Percentiles rank a stretch among this genome's conserved stretches.
Evolutionary conservation across 345 rosid genomes (phyloP).

Genomic region (Arabidopsis arenosa): DNA sequence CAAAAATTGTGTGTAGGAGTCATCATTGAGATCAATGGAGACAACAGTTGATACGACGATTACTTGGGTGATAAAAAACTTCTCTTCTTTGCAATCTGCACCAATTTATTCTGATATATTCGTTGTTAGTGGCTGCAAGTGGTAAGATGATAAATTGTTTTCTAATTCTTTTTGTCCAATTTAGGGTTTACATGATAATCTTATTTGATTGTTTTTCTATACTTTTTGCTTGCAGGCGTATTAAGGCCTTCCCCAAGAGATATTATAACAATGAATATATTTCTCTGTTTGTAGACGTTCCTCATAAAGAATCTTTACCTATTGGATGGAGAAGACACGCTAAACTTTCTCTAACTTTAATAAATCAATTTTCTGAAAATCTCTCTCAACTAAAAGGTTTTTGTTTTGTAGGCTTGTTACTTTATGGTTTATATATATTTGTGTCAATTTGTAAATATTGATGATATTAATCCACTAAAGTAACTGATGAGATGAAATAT

Average conservation of each 20-base stretch:
- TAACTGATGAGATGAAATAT: too few species aligned
- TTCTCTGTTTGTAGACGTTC: conserved; percentile 76
- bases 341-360: conserved; percentile 61
- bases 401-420: neutral
- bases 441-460: neutral
- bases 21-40: neutral
- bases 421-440: neutral
- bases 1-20: neutral
- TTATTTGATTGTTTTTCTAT: neutral
- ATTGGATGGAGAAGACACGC: conserved; percentile 84
- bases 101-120: conserved; percentile 5
- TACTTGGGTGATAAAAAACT: conserved; percentile 21
- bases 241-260: conserved; percentile 74
- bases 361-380: conserved; percentile 52
- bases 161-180: neutral
- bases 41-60: neutral
- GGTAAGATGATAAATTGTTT: neutral
- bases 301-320: conserved; percentile 63
- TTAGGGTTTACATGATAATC: neutral
- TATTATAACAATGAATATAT: conserved; percentile 59
- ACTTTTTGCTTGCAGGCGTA: conserved; percentile 53
- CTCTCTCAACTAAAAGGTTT: neutral
- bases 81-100: neutral
- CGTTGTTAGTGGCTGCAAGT: conserved; percentile 21
- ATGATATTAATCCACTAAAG: too few species aligned